Evolutionary conservation across 257 asterid species (phyloP), one percentile per base, ranked within the genome.

Genomic region (Ballota nigra): DNA sequence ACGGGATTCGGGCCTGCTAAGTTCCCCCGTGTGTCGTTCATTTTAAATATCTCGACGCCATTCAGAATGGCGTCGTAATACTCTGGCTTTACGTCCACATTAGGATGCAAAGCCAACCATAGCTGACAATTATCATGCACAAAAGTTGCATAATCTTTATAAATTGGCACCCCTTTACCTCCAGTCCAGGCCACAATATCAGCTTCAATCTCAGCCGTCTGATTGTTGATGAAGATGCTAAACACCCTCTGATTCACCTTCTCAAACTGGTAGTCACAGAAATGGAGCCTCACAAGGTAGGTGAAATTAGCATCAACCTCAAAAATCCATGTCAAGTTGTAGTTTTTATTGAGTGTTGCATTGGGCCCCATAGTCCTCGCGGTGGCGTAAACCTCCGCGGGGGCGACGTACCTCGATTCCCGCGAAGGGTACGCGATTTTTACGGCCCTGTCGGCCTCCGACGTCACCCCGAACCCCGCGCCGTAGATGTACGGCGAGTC

Each of bases 261-360:
- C 0, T 76, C 75, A 29, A 87, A 73, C 19, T 69, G 58, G 62
- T 47, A 84, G 41, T 92, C 97, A 58, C 93, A 90, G 78, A 92
- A 88, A 78, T 92, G 97, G 12, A 92, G 75, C 83, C 97, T 86
- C 76, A 90, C 80, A 5, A 92, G 83, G 62, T 90, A 92, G 8
- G 85, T 88, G 75, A 84, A 92, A 24, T 80, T 82, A 0, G 68
- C 80, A 74, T 92, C 98, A 8, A 90, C 68, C 0, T 75, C 78
- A 31, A 88, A 85, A 69, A 75, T 74, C 98, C 98, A 92, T 4
- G 98, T 87, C 12, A 88, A 87, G 68, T 92, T 90, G 34, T 69
- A 91, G 11, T 86, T 88, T 19, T 40, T 33, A 47, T 90, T 86
- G 9, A 88, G 80, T 0, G 80, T 75, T 6, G 81, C 56, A 70